Conservation (phyloP, 306 rosid species). For the Quercus suber region DNA sequence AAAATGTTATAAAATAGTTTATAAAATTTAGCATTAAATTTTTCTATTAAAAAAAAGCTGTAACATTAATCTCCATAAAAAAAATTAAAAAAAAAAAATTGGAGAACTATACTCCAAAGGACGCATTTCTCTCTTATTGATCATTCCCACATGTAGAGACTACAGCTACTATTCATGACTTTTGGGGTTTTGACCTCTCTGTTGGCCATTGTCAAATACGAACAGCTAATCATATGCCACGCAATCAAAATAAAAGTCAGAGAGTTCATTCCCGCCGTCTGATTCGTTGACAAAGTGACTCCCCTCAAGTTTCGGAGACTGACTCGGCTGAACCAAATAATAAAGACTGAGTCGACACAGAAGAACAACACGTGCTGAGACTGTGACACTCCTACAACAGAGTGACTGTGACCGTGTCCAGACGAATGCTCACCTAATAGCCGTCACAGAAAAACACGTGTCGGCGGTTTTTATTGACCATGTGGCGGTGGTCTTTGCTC, state of each 20-base stretch:
- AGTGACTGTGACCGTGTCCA: not conserved
- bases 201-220: not conserved
- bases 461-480: constrained; percentile 22
- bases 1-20: too few relatives aligned
- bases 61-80: too few relatives aligned
- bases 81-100: too few relatives aligned
- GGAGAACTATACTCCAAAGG: not conserved
- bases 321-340: not conserved
- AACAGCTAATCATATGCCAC: not conserved
- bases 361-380: not conserved
- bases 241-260: not conserved
- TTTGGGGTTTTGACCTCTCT: not conserved
- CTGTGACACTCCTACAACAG: not conserved
- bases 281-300: not conserved
- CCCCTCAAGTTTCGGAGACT: not conserved
- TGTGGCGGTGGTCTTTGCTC: not conserved
- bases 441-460: constrained; percentile 46
- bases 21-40: too few relatives aligned
- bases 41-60: too few relatives aligned
- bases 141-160: not conserved
- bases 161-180: not conserved
- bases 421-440: constrained; percentile 6
- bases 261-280: not conserved
- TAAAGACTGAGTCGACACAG: not conserved
- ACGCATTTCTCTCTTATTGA: not conserved